Conservation (phyloP, 257 asterid species). For the Salvia hispanica region DNA sequence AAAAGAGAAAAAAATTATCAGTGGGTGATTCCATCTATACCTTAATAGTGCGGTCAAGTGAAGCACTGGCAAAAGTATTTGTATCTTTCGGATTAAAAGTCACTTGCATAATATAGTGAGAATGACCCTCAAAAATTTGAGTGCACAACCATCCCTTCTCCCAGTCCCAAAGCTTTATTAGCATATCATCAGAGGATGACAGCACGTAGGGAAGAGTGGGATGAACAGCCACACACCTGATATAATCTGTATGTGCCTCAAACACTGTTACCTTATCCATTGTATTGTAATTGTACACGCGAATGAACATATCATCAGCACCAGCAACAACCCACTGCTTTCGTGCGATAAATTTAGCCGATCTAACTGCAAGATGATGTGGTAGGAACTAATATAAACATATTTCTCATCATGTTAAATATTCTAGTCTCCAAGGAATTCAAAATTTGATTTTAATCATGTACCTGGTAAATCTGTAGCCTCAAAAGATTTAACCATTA, state of each 20-base stretch:
- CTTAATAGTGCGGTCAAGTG: constrained; percentile 97
- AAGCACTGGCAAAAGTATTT: constrained; percentile 98
- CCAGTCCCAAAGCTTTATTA: constrained; percentile 99
- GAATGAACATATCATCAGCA: constrained; percentile 97
- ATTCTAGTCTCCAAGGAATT: constrained; percentile 18
- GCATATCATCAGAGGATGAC: constrained; percentile 99
- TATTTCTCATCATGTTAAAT: constrained; percentile 2
- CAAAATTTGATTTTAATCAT: constrained; percentile 21
- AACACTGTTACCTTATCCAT: constrained; percentile 97
- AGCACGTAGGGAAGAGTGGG: constrained; percentile 92
- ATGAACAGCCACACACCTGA: constrained; percentile 98
- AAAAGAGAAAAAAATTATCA: neutral
- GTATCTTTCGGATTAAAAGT: constrained; percentile 98
- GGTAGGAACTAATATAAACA: constrained; percentile 38
- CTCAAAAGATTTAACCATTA: constrained; percentile 90
- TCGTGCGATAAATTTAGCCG: constrained; percentile 92
- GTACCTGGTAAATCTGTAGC: constrained; percentile 96
- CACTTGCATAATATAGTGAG: constrained; percentile 99
- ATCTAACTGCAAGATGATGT: constrained; percentile 68
- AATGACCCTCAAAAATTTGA: constrained; percentile 98
- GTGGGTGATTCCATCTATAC: constrained; percentile 58
- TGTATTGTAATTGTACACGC: constrained; percentile 93
- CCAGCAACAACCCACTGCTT: constrained; percentile 99
- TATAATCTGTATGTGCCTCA: constrained; percentile 98
- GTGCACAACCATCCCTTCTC: constrained; percentile 98